Evolutionary conservation across 2,329 filamentous ascomycete species (phyloP).

Genomic region (Verticillium longisporum): DNA sequence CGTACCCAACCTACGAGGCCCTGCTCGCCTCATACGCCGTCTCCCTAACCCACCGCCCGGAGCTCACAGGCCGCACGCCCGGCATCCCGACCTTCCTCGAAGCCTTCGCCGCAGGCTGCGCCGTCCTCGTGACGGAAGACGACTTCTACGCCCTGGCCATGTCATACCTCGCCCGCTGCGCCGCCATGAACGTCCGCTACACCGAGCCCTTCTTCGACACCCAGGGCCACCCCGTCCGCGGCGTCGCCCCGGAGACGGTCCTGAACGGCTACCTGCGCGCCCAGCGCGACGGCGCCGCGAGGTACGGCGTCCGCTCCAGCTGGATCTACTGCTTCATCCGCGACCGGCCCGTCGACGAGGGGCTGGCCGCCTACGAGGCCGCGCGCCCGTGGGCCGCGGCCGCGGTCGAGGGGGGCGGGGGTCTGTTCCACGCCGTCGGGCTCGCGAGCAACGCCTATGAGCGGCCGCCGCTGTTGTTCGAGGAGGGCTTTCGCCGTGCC

Average conservation of each 20-base stretch:
- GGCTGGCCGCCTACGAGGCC: conserved; percentile 27
- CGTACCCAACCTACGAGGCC: conserved; percentile 55
- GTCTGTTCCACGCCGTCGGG: conserved; percentile 36
- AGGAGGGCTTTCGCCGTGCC: conserved; percentile 28
- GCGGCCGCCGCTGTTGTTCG: conserved; percentile 36
- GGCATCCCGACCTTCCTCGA: conserved; percentile 49
- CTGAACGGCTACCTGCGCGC: conserved; percentile 46
- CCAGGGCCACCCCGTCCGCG: conserved; percentile 62
- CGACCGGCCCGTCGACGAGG: conserved; percentile 29
- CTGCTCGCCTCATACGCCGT: conserved; percentile 55
- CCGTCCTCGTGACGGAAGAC: conserved; percentile 53
- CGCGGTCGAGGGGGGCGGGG: conserved; percentile 19
- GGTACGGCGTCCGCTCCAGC: conserved; percentile 20
- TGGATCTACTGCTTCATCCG: conserved; percentile 37
- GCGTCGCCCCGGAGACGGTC: conserved; percentile 56
- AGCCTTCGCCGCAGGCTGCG: conserved; percentile 74
- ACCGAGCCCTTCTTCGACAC: conserved; percentile 82
- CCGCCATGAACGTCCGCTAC: conserved; percentile 59
- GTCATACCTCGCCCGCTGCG: conserved; percentile 62
- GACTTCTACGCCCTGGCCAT: conserved; percentile 70
- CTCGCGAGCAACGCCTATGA: conserved; percentile 39
- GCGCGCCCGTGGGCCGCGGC: conserved; percentile 28
- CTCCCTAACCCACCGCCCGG: conserved; percentile 27
- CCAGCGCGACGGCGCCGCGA: conserved; percentile 17
- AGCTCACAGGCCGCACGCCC: conserved; percentile 24